These are phyloP conservation scores for Rhizopogon sp. DNA, from an alignment of 768 basidiomycete genomes.

Conservation along the genomic window DNA sequence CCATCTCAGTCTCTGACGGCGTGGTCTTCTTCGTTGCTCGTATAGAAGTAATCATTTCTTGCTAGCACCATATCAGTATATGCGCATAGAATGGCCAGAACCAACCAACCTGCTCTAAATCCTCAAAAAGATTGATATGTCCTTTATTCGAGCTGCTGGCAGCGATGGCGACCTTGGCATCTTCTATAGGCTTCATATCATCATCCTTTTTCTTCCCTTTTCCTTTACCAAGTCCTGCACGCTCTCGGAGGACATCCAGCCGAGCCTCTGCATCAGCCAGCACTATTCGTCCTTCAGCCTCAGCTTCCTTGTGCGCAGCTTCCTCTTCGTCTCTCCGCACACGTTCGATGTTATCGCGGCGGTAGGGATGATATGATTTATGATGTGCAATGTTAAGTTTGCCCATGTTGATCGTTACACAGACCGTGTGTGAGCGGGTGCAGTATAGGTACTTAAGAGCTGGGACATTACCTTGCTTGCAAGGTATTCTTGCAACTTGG, in stretches of 20 bases:
- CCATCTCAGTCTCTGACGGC: conserved; percentile 58
- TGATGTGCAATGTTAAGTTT: conserved; percentile 88
- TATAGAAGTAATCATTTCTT: conserved; percentile 39
- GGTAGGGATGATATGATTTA: conserved; percentile 87
- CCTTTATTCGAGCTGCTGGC: conserved; percentile 33
- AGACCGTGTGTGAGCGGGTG: neutral
- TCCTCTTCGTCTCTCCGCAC: conserved; percentile 82
- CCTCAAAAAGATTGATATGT: conserved; percentile 86
- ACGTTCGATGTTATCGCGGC: conserved; percentile 78
- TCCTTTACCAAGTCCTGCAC: conserved; percentile 42
- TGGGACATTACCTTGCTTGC: too few species aligned
- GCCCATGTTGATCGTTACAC: conserved; percentile 44
- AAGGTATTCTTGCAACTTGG: too few species aligned
- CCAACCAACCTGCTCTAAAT: conserved; percentile 60
- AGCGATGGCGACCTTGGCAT: conserved; percentile 26
- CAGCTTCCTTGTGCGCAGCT: conserved; percentile 57
- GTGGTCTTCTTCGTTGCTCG: conserved; percentile 45
- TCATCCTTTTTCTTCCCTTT: conserved; percentile 37
- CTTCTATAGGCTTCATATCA: conserved; percentile 15
- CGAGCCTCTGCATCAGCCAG: conserved; percentile 82
- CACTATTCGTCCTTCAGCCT: conserved; percentile 67
- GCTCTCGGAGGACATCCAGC: conserved; percentile 56
- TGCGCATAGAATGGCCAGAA: conserved; percentile 1
- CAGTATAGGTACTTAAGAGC: too few species aligned
- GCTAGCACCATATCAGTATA: conserved; percentile 24